Percentiles rank a stretch among this genome's conserved stretches.
These are phyloP conservation scores for Xylariales sp. DNA, from an alignment of 2,329 filamentous ascomycete species.

Conservation along the genomic window DNA sequence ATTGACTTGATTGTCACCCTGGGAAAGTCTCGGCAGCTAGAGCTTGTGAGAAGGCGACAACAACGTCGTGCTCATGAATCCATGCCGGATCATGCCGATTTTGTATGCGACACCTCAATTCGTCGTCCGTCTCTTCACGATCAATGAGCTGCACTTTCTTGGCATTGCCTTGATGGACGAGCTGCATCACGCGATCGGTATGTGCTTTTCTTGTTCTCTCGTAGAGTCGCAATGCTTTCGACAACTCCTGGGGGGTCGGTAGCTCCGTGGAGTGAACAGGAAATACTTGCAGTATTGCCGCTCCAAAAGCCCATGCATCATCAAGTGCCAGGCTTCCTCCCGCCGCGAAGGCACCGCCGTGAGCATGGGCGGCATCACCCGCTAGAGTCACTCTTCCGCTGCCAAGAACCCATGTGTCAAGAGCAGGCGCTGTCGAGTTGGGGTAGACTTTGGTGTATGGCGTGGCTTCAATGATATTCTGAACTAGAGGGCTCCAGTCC, in stretches of 20 bases:
- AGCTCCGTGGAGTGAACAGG: background rate
- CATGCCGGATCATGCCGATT: constrained; percentile 1
- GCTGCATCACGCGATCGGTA: constrained; percentile 5
- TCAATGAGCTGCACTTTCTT: background rate
- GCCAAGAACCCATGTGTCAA: constrained; percentile 37
- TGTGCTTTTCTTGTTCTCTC: constrained; percentile 6
- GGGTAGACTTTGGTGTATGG: constrained; percentile 37
- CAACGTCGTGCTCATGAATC: constrained; percentile 6
- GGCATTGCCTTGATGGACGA: constrained; percentile 1
- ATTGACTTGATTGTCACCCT: too few species aligned
- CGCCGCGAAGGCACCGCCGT: constrained; percentile 36
- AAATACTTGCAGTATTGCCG: constrained; percentile 33
- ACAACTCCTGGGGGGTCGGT: background rate
- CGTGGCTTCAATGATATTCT: constrained; percentile 33
- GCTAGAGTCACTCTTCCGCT: constrained; percentile 30
- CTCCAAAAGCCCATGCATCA: constrained; percentile 36
- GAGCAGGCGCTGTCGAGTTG: constrained; percentile 34
- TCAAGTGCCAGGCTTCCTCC: constrained; percentile 36
- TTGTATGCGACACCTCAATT: constrained; percentile 5
- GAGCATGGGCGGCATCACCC: constrained; percentile 36
- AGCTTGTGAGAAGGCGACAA: background rate
- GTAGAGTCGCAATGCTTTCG: background rate
- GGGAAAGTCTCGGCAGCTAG: background rate
- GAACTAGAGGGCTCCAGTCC: constrained; percentile 37
- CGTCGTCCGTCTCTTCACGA: background rate